Conservation (phyloP, 306 rosid genomes). For the Dryas alaskensis region DNA sequence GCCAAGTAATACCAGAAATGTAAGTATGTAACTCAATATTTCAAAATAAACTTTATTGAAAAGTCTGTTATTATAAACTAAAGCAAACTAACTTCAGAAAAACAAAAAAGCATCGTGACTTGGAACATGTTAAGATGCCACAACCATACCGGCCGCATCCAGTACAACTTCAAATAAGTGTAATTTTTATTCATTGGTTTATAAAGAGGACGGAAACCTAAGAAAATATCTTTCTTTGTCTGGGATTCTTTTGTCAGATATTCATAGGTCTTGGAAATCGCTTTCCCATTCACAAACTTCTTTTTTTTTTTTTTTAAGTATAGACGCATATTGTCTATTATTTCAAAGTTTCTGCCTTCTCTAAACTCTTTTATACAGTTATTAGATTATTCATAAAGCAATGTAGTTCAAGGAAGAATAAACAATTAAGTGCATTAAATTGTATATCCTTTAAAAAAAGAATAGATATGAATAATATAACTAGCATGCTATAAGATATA, state of each 20-base stretch:
- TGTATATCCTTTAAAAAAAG: not conserved
- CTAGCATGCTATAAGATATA: constrained; percentile 29
- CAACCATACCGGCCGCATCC: not conserved
- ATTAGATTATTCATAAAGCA: not conserved
- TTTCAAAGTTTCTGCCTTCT: not conserved
- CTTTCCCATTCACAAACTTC: not conserved
- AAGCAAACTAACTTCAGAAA: not conserved
- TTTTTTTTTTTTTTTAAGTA: not conserved
- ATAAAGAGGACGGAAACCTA: not conserved
- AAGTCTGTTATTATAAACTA: constrained; percentile 1
- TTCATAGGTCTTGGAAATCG: not conserved
- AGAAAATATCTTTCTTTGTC: not conserved
- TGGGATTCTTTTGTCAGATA: not conserved
- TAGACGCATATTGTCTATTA: not conserved
- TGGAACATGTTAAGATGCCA: not conserved
- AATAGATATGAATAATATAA: not conserved
- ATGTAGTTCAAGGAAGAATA: not conserved
- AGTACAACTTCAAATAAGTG: not conserved
- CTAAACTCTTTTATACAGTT: not conserved
- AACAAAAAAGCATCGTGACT: not conserved
- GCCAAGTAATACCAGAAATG: constrained; percentile 14
- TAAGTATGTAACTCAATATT: constrained; percentile 2
- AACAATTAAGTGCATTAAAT: not conserved
- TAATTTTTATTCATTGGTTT: not conserved
- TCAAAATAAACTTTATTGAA: not conserved